Percentiles rank a stretch among this genome's conserved stretches.
These are phyloP conservation scores for Colletotrichum sp. DNA, from an alignment of 2,329 filamentous ascomycete genomes.

Conservation along the genomic window DNA sequence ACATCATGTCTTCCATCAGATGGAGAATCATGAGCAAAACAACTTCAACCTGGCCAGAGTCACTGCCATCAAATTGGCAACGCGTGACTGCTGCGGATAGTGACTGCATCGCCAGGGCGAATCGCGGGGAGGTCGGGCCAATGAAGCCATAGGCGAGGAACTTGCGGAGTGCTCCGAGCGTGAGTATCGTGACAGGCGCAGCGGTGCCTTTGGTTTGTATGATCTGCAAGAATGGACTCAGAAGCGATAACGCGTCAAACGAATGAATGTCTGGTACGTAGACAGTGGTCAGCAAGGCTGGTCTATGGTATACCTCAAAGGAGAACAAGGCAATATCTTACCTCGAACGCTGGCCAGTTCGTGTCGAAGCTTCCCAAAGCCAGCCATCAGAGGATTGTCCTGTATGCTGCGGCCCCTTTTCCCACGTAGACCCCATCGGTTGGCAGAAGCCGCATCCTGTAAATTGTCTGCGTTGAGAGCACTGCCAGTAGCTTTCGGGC, in stretches of 20 bases:
- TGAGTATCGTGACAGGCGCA: conserved; percentile 93
- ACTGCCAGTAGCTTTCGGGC: conserved; percentile 45
- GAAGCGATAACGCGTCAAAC: conserved; percentile 87
- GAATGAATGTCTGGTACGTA: conserved; percentile 73
- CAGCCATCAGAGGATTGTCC: conserved; percentile 95
- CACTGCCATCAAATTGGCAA: conserved; percentile 96
- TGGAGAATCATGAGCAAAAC: conserved; percentile 93
- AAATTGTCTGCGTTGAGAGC: conserved; percentile 43
- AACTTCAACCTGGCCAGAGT: conserved; percentile 93
- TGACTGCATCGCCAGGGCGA: conserved; percentile 91
- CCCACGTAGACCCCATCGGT: conserved; percentile 90
- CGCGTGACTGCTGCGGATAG: conserved; percentile 95
- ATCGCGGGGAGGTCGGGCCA: conserved; percentile 80
- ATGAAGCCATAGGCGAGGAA: conserved; percentile 97
- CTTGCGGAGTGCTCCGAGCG: conserved; percentile 91
- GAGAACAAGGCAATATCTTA: conserved; percentile 38
- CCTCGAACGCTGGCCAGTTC: conserved; percentile 87
- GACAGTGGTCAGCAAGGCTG: conserved; percentile 27
- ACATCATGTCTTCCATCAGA: conserved; percentile 98
- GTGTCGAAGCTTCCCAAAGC: conserved; percentile 86
- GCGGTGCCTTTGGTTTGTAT: conserved; percentile 96
- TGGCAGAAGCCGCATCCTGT: conserved; percentile 68
- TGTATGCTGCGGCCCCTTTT: conserved; percentile 98
- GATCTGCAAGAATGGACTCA: conserved; percentile 95
- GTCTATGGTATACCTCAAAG: background rate